Percentiles rank a stretch among this genome's conserved stretches.
These are phyloP conservation scores for Tetragonia tetragonoides DNA, from an alignment of 148 eudicot genomes.

Conservation along the genomic window DNA sequence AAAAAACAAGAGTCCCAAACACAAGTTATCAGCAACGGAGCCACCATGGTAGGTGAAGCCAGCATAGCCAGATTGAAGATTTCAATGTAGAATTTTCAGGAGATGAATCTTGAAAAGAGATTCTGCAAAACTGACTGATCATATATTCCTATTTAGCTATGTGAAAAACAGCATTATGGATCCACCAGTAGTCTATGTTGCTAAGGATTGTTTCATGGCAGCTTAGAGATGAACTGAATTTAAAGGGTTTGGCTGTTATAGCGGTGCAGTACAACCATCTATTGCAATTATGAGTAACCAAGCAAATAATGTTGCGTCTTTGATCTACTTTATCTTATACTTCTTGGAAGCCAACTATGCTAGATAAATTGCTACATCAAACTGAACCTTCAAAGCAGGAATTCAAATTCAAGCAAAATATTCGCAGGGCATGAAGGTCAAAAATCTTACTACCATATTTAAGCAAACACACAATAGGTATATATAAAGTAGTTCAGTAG, in stretches of 20 bases:
- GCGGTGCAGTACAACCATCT: no score
- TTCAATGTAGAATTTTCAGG: neutral
- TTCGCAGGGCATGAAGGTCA: no score
- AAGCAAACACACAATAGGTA: no score
- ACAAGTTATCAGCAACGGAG: neutral
- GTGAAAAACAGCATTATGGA: neutral
- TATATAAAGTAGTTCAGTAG: neutral
- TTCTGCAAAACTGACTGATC: neutral
- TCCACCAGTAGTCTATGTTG: neutral
- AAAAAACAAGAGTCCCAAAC: neutral
- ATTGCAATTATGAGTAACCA: no score
- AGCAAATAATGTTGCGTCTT: no score
- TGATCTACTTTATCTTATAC: no score
- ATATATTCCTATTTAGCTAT: neutral
- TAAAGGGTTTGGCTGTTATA: neutral
- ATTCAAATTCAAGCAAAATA: no score
- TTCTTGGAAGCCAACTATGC: no score
- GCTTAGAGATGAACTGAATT: neutral
- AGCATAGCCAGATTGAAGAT: neutral
- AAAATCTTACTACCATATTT: no score
- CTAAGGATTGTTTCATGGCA: neutral
- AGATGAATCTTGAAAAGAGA: neutral
- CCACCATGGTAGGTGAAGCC: neutral
- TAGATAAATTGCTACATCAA: no score
- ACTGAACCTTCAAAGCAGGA: no score